Evolutionary conservation across 2,329 filamentous ascomycete species (phyloP).

Genomic region (Oidium heveae): DNA sequence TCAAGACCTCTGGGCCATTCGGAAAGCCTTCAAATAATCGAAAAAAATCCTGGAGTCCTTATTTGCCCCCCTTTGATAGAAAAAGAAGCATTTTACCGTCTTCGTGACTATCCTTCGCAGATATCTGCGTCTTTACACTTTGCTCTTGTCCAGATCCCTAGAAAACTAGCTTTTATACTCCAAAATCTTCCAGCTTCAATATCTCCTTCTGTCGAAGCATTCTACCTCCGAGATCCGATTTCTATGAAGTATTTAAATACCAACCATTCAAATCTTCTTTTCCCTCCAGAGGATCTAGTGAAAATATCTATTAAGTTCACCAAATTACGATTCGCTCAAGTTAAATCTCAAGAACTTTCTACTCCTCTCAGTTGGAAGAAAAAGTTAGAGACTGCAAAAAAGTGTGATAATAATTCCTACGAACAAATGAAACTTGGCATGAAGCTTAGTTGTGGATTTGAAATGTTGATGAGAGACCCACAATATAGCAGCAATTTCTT

Average conservation of each 20-base stretch:
- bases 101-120: slow-evolving; percentile 59
- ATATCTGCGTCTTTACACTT: slow-evolving; percentile 55
- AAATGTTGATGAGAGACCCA: slow-evolving; percentile 52
- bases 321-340: slow-evolving; percentile 69
- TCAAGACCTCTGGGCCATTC: slow-evolving; percentile 29
- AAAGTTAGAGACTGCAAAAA: slow-evolving; percentile 13
- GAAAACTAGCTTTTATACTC: slow-evolving; percentile 58
- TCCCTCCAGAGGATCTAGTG: slow-evolving; percentile 58
- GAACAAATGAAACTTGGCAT: slow-evolving; percentile 43
- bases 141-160: slow-evolving; percentile 46
- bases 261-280: slow-evolving; percentile 27
- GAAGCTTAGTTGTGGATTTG: slow-evolving; percentile 75
- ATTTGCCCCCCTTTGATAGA: slow-evolving; percentile 53
- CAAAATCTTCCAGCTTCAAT: slow-evolving; percentile 52
- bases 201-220: slow-evolving; percentile 65
- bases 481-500: slow-evolving; percentile 40
- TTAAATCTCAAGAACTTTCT: slow-evolving; percentile 64
- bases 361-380: slow-evolving; percentile 28
- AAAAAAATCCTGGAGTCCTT: slow-evolving; percentile 27
- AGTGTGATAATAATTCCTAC: slow-evolving; percentile 8
- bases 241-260: slow-evolving; percentile 42
- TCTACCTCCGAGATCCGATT: slow-evolving; percentile 72
- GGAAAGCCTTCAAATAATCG: slow-evolving; percentile 38
- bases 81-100: slow-evolving; percentile 70
- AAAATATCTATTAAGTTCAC: slow-evolving; percentile 62